Evolutionary conservation across 2,329 filamentous ascomycete genomes (phyloP), one percentile per base, ranked within the genome.

Genomic region (Byssoonygena ceratinophila): DNA sequence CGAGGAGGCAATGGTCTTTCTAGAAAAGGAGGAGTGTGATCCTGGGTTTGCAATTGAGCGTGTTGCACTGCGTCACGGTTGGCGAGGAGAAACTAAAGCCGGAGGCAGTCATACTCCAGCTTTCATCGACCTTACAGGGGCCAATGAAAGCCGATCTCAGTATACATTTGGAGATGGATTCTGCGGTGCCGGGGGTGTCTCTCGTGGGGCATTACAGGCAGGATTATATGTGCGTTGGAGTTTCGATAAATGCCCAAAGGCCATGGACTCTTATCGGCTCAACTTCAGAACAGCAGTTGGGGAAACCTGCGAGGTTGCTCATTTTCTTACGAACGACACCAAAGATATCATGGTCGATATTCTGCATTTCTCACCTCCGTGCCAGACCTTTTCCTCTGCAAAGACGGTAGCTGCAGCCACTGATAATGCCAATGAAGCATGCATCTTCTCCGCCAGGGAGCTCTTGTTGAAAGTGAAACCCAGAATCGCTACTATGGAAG

Each of bases 321-420:
- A 74, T 4, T 68, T 73, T 23, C 54, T 72, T 3, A 66, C 64
- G 0, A 65, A 64, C 7, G 37, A 59, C 2, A 22, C 55, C 0
- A 58, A 67, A 0, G 62, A 66, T 1, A 57, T 74, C 7, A 70
- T 71, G 3, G 77, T 83, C 0, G 86, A 92, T 58, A 70, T 91
- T 1, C 68, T 87, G 0, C 87, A 94, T 57, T 67, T 89, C 0
- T 88, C 84, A 0, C 86, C 85, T 0, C 87, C 87, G 0, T 94
- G 88, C 52, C 85, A 91, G 59, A 80, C 77, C 1, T 90, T 83
- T 64, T 90, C 85, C 0, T 79, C 81, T 0, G 84, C 82, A 0
- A 83, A 94, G 54, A 90, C 85, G 0, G 64, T 74, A 0, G 58
- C 66, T 0, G 60, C 78, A 0, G 70, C 70, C 5, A 74, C 81